Evolutionary conservation across 2,329 filamentous ascomycete genomes (phyloP).

Genomic region (Fusarium brevicatenulatum): DNA sequence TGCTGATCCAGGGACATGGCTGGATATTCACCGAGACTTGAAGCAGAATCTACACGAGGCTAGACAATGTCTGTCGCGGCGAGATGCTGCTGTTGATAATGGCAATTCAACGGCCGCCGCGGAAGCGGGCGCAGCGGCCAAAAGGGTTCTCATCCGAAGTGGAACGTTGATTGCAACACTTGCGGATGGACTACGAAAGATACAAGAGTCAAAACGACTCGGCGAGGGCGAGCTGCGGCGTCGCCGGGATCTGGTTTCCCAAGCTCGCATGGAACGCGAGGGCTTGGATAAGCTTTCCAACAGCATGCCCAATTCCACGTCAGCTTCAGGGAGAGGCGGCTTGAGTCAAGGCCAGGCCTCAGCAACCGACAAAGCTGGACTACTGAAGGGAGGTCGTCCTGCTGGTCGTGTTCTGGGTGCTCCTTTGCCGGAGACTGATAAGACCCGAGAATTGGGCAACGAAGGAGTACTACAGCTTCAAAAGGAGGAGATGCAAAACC

Average conservation of each 20-base stretch:
- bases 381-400: conserved; percentile 54
- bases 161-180: conserved; percentile 71
- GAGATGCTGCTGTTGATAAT: conserved; percentile 64
- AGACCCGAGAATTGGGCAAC: conserved; percentile 81
- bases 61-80: conserved; percentile 73
- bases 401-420: conserved; percentile 76
- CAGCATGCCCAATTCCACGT: conserved; percentile 53
- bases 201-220: conserved; percentile 65
- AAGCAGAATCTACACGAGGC: conserved; percentile 72
- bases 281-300: conserved; percentile 78
- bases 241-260: conserved; percentile 74
- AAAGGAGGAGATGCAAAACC: conserved; percentile 76
- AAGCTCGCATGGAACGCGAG: conserved; percentile 78
- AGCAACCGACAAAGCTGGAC: conserved; percentile 59
- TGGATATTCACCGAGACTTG: conserved; percentile 79
- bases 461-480: conserved; percentile 78
- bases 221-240: conserved; percentile 81
- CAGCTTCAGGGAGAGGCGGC: conserved; percentile 51
- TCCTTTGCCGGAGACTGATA: conserved; percentile 78
- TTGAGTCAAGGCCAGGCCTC: conserved; percentile 61
- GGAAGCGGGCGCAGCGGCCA: conserved; percentile 78
- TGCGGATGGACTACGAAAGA: conserved; percentile 70
- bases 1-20: conserved; percentile 74
- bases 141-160: conserved; percentile 76
- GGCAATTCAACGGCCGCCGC: conserved; percentile 56